These are phyloP conservation scores for Fusarium austroafricanum DNA, from an alignment of 2,329 filamentous ascomycete species.

Conservation along the genomic window DNA sequence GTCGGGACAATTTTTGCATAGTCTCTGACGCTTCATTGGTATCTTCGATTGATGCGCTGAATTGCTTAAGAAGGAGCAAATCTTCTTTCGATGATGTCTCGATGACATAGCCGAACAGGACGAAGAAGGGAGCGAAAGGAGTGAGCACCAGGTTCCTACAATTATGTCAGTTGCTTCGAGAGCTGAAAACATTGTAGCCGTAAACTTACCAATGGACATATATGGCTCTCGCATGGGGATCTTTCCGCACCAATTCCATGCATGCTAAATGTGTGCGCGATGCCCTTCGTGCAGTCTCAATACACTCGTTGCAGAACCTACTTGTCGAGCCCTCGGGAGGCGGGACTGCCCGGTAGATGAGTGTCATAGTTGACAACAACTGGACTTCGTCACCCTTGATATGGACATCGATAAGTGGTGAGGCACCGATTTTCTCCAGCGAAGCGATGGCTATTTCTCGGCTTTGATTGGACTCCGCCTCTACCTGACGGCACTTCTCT, in stretches of 20 bases:
- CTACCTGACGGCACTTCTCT: constrained; percentile 53
- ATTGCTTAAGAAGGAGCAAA: constrained; percentile 65
- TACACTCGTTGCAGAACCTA: constrained; percentile 62
- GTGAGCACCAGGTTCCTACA: constrained; percentile 65
- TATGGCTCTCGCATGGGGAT: constrained; percentile 56
- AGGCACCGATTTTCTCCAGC: constrained; percentile 54
- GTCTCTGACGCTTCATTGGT: constrained; percentile 66
- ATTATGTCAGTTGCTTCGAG: constrained; percentile 14
- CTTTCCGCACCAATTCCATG: constrained; percentile 57
- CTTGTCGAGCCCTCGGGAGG: constrained; percentile 55
- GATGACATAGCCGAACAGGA: constrained; percentile 68
- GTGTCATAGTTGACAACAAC: constrained; percentile 60
- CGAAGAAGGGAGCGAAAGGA: constrained; percentile 70
- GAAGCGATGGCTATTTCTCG: constrained; percentile 52
- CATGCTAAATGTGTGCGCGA: constrained; percentile 59
- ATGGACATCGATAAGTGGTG: constrained; percentile 57
- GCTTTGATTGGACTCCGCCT: constrained; percentile 51
- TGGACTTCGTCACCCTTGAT: constrained; percentile 61
- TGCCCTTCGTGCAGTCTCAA: constrained; percentile 62
- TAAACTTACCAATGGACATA: constrained; percentile 64
- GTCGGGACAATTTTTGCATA: constrained; percentile 69
- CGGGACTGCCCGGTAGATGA: constrained; percentile 65
- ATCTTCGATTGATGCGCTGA: constrained; percentile 66
- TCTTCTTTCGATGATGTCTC: constrained; percentile 66
- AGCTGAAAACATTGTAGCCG: background rate